Evolutionary conservation across 1,139 yeast species (phyloP).

Genomic region (Candida sp.): DNA sequence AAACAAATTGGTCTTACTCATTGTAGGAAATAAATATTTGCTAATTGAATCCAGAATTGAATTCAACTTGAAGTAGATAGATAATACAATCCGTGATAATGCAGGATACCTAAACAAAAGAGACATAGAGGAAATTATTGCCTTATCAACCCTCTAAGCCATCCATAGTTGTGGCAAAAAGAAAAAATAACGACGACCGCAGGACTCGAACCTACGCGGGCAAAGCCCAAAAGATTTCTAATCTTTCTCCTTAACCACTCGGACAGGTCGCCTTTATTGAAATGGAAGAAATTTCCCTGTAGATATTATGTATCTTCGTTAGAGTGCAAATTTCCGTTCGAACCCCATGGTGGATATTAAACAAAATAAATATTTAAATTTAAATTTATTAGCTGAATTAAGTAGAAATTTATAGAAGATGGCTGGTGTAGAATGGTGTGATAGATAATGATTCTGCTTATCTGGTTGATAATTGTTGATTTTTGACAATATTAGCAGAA

Average conservation of each 20-base stretch:
- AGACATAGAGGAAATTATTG: not conserved
- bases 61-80: not conserved
- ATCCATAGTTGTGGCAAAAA: not conserved
- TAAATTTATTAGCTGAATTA: too few relatives aligned
- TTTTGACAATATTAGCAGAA: too few relatives aligned
- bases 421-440: too few relatives aligned
- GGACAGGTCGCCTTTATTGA: constrained; percentile 52
- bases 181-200: constrained; percentile 47
- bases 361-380: too few relatives aligned
- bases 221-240: constrained; percentile 57
- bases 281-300: too few relatives aligned
- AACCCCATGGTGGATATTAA: too few relatives aligned
- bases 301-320: too few relatives aligned
- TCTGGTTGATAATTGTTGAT: too few relatives aligned
- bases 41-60: not conserved
- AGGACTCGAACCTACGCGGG: constrained; percentile 62
- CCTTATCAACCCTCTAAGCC: not conserved
- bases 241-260: constrained; percentile 59
- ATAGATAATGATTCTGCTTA: too few relatives aligned
- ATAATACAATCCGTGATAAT: not conserved
- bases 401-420: too few relatives aligned
- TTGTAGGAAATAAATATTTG: not conserved
- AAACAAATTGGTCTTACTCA: not conserved
- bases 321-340: too few relatives aligned
- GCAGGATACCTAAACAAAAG: not conserved